Evolutionary conservation across 768 basidiomycete species (phyloP).

Genomic region (Calocybe cyanea): DNA sequence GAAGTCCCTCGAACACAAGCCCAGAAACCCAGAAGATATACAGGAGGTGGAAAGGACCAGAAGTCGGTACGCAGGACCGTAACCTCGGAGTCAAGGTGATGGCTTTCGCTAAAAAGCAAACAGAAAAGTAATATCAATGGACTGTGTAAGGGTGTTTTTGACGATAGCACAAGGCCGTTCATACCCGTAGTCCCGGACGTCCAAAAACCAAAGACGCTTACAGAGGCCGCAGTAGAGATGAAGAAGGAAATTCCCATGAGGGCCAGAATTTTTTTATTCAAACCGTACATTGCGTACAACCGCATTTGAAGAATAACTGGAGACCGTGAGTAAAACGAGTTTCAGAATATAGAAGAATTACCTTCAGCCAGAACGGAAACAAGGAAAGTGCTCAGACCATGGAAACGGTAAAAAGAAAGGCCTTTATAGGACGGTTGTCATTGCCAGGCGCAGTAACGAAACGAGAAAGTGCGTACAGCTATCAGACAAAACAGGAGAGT

Average conservation of each 20-base stretch:
- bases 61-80: no score
- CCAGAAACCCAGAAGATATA: constrained; percentile 64
- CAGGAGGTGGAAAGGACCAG: no score
- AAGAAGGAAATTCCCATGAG: constrained; percentile 43
- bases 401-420: constrained; percentile 48
- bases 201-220: constrained; percentile 43
- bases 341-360: constrained; percentile 30
- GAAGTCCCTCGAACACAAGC: constrained; percentile 47
- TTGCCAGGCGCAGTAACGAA: background rate
- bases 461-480: constrained; percentile 13
- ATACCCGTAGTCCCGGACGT: constrained; percentile 38
- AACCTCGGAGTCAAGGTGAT: no score
- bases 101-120: constrained; percentile 30
- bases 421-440: constrained; percentile 25
- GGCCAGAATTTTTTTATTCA: constrained; percentile 47
- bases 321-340: no score
- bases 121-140: constrained; percentile 32
- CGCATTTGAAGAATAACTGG: constrained; percentile 59
- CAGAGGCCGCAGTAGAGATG: constrained; percentile 33
- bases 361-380: constrained; percentile 51
- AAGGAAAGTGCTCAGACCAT: constrained; percentile 59
- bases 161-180: constrained; percentile 3
- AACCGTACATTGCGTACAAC: constrained; percentile 56
- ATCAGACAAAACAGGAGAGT: constrained; percentile 6
- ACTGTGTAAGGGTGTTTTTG: background rate